A percentile compares a stretch with the other conserved stretches of the same genome.
These are phyloP conservation scores for Fusarium mangiferae DNA, from an alignment of 2,329 filamentous ascomycete genomes.

Conservation along the genomic window DNA sequence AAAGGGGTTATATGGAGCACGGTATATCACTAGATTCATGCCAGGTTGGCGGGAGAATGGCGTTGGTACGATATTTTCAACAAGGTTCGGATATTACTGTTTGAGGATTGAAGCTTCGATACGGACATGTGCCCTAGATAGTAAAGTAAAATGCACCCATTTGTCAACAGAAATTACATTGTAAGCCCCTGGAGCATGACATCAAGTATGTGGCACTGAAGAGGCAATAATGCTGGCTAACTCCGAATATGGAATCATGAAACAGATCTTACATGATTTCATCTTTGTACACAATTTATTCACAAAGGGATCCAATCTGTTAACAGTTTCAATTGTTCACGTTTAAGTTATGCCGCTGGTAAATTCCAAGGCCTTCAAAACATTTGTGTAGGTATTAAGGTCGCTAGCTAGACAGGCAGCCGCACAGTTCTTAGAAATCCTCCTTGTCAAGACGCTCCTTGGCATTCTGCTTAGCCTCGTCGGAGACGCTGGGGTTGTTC, in stretches of 20 bases:
- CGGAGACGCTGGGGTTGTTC: constrained; percentile 66
- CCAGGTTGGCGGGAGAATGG: constrained; percentile 30
- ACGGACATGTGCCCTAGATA: background rate
- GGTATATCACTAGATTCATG: constrained; percentile 22
- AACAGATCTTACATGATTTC: background rate
- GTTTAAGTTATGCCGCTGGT: background rate
- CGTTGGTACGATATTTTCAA: constrained; percentile 38
- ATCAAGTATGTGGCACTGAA: background rate
- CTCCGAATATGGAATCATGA: background rate
- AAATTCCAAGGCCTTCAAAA: background rate
- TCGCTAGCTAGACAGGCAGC: background rate
- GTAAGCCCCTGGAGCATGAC: background rate
- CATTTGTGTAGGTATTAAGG: background rate
- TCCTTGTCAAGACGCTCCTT: constrained; percentile 58
- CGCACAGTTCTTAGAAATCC: constrained; percentile 12
- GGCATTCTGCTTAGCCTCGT: constrained; percentile 66
- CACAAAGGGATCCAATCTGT: background rate
- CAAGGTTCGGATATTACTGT: constrained; percentile 7
- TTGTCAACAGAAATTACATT: background rate
- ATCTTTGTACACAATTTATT: background rate
- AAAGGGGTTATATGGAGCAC: constrained; percentile 19
- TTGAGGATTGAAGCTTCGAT: constrained; percentile 9
- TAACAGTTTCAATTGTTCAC: background rate
- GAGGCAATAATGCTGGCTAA: background rate
- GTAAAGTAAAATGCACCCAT: background rate